These are phyloP conservation scores for Sphaerulina vaccinii DNA, from an alignment of 2,329 filamentous ascomycete genomes.

Conservation along the genomic window DNA sequence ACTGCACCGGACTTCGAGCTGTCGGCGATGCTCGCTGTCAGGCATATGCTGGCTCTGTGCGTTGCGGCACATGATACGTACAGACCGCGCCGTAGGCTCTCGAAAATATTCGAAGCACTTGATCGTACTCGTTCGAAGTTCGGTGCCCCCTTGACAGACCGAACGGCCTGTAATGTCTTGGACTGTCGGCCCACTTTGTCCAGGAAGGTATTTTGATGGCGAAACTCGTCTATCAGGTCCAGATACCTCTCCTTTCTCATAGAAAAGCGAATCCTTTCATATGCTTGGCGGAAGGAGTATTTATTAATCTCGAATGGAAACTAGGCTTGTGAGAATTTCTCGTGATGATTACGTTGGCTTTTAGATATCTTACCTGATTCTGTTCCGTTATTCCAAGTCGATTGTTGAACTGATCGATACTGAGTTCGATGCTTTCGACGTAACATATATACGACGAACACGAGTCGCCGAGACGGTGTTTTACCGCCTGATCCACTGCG, in stretches of 20 bases:
- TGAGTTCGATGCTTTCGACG: background rate
- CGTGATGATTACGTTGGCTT: background rate
- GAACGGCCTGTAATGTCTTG: constrained; percentile 22
- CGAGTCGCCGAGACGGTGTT: constrained; percentile 8
- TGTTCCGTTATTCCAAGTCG: background rate
- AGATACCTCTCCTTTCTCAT: constrained; percentile 33
- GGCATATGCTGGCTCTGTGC: constrained; percentile 25
- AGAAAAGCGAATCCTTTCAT: constrained; percentile 35
- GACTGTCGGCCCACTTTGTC: constrained; percentile 32
- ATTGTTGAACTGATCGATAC: constrained; percentile 1
- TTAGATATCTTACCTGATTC: background rate
- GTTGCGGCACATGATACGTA: constrained; percentile 29
- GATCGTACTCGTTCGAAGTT: constrained; percentile 30
- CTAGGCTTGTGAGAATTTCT: background rate
- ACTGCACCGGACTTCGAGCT: background rate
- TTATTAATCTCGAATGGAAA: constrained; percentile 3
- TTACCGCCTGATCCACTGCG: constrained; percentile 2
- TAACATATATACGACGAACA: constrained; percentile 2
- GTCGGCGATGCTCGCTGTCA: background rate
- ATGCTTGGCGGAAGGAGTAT: constrained; percentile 32
- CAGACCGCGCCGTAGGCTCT: constrained; percentile 27
- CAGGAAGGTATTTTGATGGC: constrained; percentile 27
- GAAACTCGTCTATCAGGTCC: constrained; percentile 30
- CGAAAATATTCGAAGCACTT: constrained; percentile 26
- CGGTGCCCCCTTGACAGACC: constrained; percentile 18